phyloP scores from a whole-genome alignment of 345 rosid species.

The Microcos paniculata region DNA sequence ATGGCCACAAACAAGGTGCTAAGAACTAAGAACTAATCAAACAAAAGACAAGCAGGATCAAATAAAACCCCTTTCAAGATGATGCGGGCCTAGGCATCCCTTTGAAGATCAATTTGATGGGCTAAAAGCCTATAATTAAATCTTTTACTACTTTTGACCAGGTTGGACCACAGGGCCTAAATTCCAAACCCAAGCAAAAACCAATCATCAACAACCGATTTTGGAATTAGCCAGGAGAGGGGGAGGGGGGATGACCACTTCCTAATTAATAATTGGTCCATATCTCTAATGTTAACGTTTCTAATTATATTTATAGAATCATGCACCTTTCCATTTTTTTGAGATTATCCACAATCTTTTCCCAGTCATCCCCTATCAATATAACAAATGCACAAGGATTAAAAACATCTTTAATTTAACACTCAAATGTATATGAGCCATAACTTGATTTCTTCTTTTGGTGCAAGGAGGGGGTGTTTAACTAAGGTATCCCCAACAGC shows the following conservation, averaged over 20 bases:
- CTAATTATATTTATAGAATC: neutral
- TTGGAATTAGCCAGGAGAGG: neutral
- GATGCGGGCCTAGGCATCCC: neutral
- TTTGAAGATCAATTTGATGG: neutral
- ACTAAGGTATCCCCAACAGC: no score
- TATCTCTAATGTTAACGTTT: neutral
- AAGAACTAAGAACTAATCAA: neutral
- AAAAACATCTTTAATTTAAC: no score
- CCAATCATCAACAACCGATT: neutral
- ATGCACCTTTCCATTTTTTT: no score
- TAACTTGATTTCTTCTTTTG: no score
- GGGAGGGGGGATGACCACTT: conserved; percentile 1
- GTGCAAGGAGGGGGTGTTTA: no score
- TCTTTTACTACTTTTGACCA: neutral
- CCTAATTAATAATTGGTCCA: neutral
- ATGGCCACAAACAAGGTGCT: neutral
- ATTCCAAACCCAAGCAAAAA: neutral
- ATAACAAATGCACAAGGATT: no score
- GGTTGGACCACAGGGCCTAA: neutral
- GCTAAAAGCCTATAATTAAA: neutral
- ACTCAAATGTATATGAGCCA: no score
- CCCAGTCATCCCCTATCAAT: no score
- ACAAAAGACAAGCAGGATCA: neutral
- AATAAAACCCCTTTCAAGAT: neutral
- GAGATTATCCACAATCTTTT: no score